Evolutionary conservation across 2,329 filamentous ascomycete genomes (phyloP).

Genomic region (Hymenoscyphus fructigenus): DNA sequence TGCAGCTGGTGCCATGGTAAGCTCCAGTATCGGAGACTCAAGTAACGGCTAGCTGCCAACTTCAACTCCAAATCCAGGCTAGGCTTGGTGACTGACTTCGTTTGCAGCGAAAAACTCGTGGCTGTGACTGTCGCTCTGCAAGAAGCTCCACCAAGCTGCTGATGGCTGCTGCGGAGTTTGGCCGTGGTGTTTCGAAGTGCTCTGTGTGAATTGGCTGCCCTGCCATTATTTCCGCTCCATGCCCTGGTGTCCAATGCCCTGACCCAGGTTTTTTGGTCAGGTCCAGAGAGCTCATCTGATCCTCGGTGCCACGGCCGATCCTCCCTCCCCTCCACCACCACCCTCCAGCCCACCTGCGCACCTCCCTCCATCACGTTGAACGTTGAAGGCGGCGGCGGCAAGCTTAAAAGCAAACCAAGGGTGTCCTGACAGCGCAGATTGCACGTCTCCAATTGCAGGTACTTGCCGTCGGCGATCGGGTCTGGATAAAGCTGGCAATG

Average conservation of each 20-base stretch:
- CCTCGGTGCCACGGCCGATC: background rate
- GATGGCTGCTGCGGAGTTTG: background rate
- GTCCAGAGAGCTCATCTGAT: background rate
- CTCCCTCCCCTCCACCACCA: background rate
- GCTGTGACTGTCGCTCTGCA: background rate
- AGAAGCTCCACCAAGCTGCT: conserved; percentile 1
- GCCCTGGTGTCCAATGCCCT: background rate
- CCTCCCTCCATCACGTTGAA: background rate
- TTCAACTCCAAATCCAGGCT: background rate
- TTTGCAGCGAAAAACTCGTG: background rate
- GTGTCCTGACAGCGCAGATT: background rate
- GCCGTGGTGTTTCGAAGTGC: conserved; percentile 1
- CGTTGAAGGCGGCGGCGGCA: background rate
- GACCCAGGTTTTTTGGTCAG: background rate
- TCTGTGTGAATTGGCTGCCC: background rate
- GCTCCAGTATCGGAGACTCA: background rate
- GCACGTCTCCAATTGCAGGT: background rate
- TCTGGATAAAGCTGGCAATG: background rate
- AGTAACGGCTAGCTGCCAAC: background rate
- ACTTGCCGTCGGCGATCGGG: background rate
- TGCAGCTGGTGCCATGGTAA: background rate
- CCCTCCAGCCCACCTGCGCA: background rate
- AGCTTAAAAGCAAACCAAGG: background rate
- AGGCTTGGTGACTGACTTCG: background rate
- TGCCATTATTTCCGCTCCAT: background rate